phyloP scores from a whole-genome alignment of 495 filamentous ascomycete genomes.

The Letharia columbiana region DNA sequence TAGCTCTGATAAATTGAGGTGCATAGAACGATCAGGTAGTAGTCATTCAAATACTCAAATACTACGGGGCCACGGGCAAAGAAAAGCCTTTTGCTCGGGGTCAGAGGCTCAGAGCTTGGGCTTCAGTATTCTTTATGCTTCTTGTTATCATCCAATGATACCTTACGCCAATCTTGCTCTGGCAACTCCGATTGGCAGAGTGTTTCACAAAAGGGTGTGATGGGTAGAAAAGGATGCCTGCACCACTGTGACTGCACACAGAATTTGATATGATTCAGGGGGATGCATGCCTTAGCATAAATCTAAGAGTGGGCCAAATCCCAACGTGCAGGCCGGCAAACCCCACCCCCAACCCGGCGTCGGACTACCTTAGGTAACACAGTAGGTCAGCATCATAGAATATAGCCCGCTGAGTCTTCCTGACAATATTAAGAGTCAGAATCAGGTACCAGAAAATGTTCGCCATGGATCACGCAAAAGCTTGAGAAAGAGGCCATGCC shows the following conservation, averaged over 20 bases:
- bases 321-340: not conserved
- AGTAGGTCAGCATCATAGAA: too few relatives aligned
- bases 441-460: not conserved
- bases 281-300: constrained; percentile 1
- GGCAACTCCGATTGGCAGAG: not conserved
- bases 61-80: not conserved
- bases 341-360: not conserved
- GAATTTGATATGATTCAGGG: constrained; percentile 2
- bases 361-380: too few relatives aligned
- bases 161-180: not conserved
- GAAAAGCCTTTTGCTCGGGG: not conserved
- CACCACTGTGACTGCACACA: not conserved
- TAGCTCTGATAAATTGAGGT: not conserved
- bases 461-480: not conserved
- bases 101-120: not conserved
- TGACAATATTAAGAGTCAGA: not conserved
- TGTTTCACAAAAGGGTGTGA: not conserved
- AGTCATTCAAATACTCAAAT: too few relatives aligned
- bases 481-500: not conserved
- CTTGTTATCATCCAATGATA: not conserved
- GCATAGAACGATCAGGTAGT: not conserved
- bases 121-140: not conserved
- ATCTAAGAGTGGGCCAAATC: not conserved
- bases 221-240: not conserved
- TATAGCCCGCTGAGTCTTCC: not conserved